Conservation (phyloP, 225 moss, liverwort and hornwort species). For the Antitrichia curtipendula region DNA sequence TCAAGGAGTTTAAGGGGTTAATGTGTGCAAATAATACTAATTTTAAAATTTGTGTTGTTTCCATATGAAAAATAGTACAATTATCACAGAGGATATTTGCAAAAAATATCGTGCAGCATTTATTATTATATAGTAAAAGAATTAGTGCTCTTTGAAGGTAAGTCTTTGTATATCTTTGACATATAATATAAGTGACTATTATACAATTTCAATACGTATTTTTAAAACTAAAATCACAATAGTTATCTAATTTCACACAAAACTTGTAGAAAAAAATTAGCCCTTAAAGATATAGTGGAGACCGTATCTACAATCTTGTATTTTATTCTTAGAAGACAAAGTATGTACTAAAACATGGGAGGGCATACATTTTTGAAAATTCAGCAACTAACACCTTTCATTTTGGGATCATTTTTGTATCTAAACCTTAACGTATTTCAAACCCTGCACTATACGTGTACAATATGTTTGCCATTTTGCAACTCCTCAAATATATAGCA, state of each 20-base stretch:
- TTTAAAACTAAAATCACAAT: background rate
- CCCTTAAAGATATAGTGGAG: fast-evolving
- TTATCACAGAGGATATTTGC: background rate
- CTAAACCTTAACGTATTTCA: background rate
- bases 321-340: background rate
- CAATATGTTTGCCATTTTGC: background rate
- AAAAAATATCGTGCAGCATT: background rate
- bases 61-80: background rate
- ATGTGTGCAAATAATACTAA: background rate
- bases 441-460: fast-evolving
- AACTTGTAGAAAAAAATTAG: background rate
- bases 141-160: background rate
- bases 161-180: background rate
- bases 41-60: background rate
- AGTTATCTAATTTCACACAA: background rate
- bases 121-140: background rate
- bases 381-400: background rate
- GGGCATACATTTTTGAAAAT: background rate
- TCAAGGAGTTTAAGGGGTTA: too few relatives aligned
- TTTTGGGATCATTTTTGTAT: too few relatives aligned
- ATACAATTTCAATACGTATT: background rate
- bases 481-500: background rate
- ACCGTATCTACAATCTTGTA: background rate
- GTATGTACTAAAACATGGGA: background rate
- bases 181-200: background rate